Evolutionary conservation across 352 stramenopile species (phyloP).

Genomic region (Detonula confervacea): DNA sequence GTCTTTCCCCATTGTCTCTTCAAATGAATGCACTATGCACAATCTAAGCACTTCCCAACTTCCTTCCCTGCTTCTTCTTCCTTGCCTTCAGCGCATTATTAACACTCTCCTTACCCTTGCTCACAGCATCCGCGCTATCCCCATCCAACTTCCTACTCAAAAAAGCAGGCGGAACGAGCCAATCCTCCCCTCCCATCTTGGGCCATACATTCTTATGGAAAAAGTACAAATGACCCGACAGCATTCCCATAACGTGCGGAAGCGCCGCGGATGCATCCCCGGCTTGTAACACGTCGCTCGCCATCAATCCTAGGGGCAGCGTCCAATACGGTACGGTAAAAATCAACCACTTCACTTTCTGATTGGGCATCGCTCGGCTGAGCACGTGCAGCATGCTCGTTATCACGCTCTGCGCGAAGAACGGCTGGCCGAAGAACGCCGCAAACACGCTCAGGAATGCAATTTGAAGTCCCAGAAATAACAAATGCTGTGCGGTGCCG

Average conservation of each 20-base stretch:
- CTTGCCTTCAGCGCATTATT: constrained; percentile 68
- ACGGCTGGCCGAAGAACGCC: constrained; percentile 75
- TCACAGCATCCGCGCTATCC: constrained; percentile 30
- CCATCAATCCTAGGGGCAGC: constrained; percentile 80
- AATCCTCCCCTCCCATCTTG: constrained; percentile 82
- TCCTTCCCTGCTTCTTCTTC: constrained; percentile 75
- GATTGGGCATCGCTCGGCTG: constrained; percentile 74
- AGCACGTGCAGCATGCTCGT: constrained; percentile 85
- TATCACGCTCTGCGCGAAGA: constrained; percentile 79
- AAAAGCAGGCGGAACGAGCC: constrained; percentile 74
- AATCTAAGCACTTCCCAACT: constrained; percentile 60
- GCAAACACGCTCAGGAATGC: constrained; percentile 58
- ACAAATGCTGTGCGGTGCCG: constrained; percentile 73
- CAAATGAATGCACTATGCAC: too few species aligned
- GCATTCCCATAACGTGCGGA: constrained; percentile 83
- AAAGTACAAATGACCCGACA: constrained; percentile 83
- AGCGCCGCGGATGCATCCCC: constrained; percentile 62
- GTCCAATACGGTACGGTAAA: constrained; percentile 85
- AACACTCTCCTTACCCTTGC: constrained; percentile 60
- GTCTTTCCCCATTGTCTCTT: too few species aligned
- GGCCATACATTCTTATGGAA: constrained; percentile 85
- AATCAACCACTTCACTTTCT: constrained; percentile 85
- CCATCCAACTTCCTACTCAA: constrained; percentile 65
- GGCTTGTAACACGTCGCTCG: constrained; percentile 80
- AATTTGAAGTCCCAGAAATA: constrained; percentile 82